Conservation (phyloP, 2,329 filamentous ascomycete genomes). For the Aspergillus pseudoviridinutans region DNA sequence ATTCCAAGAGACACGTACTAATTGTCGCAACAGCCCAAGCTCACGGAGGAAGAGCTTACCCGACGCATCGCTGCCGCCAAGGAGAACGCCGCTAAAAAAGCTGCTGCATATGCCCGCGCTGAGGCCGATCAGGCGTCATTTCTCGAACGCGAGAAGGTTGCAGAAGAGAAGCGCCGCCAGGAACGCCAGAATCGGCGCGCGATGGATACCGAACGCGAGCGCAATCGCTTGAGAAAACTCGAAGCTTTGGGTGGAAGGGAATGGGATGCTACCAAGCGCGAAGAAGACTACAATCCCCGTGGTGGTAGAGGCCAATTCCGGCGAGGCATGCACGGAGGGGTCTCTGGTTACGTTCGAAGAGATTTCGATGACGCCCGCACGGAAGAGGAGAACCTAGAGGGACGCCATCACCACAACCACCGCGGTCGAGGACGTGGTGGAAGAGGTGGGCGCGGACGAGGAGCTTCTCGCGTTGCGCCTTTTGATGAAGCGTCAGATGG, state of each 20-base stretch:
- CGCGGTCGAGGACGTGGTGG: slow-evolving; percentile 32
- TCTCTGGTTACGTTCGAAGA: slow-evolving; percentile 35
- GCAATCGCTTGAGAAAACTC: slow-evolving; percentile 57
- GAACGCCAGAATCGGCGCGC: slow-evolving; percentile 49
- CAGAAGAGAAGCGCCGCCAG: slow-evolving; percentile 53
- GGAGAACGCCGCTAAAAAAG: slow-evolving; percentile 57
- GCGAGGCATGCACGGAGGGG: slow-evolving; percentile 51
- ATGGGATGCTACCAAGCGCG: slow-evolving; percentile 60
- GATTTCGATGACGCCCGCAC: slow-evolving; percentile 25
- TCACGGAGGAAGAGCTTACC: slow-evolving; percentile 61
- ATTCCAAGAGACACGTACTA: slow-evolving; percentile 5
- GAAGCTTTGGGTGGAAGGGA: slow-evolving; percentile 56
- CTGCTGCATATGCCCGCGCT: slow-evolving; percentile 60
- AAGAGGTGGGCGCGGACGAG: slow-evolving; percentile 22
- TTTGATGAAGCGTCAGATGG: slow-evolving; percentile 15
- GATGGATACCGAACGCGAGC: slow-evolving; percentile 61
- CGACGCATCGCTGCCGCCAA: slow-evolving; percentile 59
- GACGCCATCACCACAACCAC: slow-evolving; percentile 3
- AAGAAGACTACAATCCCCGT: slow-evolving; percentile 50
- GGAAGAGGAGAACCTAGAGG: slow-evolving; percentile 15
- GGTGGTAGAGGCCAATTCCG: slow-evolving; percentile 42
- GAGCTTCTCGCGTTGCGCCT: slow-evolving; percentile 17
- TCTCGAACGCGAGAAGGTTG: slow-evolving; percentile 58
- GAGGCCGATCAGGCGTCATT: slow-evolving; percentile 65
- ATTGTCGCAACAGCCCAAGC: slow-evolving; percentile 49